Evolutionary conservation across 305 asterid genomes (phyloP).

Genomic region (Vinca major): DNA sequence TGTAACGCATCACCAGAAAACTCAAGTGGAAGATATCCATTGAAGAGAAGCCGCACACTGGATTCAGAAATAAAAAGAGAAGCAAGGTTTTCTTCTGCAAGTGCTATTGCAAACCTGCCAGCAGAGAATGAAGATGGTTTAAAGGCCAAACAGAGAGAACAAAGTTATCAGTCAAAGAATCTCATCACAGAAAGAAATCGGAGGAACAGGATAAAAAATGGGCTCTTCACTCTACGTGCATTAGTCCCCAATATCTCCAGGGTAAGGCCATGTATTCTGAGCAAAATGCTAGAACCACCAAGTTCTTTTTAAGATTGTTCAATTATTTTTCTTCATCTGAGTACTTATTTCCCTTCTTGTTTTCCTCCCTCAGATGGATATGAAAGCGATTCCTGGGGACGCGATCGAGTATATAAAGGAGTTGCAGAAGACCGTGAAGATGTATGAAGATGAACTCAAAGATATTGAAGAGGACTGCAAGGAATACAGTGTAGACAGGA

Average conservation of each 20-base stretch:
- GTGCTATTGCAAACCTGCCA: neutral
- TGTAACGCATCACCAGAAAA: slow-evolving; percentile 21
- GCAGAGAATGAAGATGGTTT: slow-evolving; percentile 15
- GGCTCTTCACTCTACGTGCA: slow-evolving; percentile 61
- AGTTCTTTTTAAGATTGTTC: neutral
- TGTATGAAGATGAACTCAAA: slow-evolving; percentile 35
- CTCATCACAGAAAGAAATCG: slow-evolving; percentile 71
- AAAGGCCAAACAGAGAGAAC: slow-evolving; percentile 22
- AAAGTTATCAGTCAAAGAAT: slow-evolving; percentile 60
- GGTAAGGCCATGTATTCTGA: slow-evolving; percentile 29
- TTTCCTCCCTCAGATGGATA: slow-evolving; percentile 51
- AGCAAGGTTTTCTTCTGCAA: slow-evolving; percentile 13
- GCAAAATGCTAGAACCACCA: neutral
- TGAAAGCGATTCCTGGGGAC: slow-evolving; percentile 45
- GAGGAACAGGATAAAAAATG: slow-evolving; percentile 65
- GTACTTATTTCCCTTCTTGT: neutral
- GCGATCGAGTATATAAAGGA: slow-evolving; percentile 63
- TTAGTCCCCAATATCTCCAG: slow-evolving; percentile 77
- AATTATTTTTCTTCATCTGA: neutral
- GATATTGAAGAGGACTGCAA: slow-evolving; percentile 27
- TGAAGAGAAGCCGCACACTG: slow-evolving; percentile 17
- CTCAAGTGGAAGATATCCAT: slow-evolving; percentile 21
- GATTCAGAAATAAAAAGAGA: slow-evolving; percentile 19
- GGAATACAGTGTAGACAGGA: slow-evolving; percentile 14
- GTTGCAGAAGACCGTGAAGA: slow-evolving; percentile 27